Conservation (phyloP, 2,329 filamentous ascomycete species). For the Pyrenophora tritici-repentis region DNA sequence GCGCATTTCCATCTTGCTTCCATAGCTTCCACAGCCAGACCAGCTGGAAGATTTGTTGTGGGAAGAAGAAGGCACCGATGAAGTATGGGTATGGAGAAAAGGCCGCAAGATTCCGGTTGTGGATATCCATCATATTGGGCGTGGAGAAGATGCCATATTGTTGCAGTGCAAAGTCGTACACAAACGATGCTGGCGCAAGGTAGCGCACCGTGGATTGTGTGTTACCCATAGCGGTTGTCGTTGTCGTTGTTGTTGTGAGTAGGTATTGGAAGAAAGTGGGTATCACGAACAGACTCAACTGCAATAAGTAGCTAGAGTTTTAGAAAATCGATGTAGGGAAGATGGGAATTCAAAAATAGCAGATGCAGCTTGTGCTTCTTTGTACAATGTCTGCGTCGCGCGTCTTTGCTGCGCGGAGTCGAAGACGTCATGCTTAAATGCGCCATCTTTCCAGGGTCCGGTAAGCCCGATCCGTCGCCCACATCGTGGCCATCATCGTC, state of each 20-base stretch:
- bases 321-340: too few species aligned
- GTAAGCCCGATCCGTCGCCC: slow-evolving; percentile 5
- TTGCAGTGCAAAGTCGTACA: slow-evolving; percentile 63
- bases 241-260: not conserved
- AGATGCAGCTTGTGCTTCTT: slow-evolving; percentile 3
- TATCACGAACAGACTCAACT: not conserved
- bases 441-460: slow-evolving; percentile 10
- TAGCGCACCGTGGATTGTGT: slow-evolving; percentile 59
- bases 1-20: slow-evolving; percentile 52
- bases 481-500: slow-evolving; percentile 10
- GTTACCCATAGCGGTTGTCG: slow-evolving; percentile 44
- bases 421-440: slow-evolving; percentile 12
- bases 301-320: too few species aligned
- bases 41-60: slow-evolving; percentile 63
- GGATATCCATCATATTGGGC: slow-evolving; percentile 65
- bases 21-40: slow-evolving; percentile 63
- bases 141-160: slow-evolving; percentile 63
- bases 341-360: not conserved
- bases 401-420: not conserved
- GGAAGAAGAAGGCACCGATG: slow-evolving; percentile 65
- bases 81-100: slow-evolving; percentile 64
- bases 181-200: slow-evolving; percentile 60
- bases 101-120: slow-evolving; percentile 63
- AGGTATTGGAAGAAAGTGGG: too few species aligned
- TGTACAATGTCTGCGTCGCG: not conserved